Conservation (phyloP, 768 basidiomycete genomes). For the Tylopilus felleus region DNA sequence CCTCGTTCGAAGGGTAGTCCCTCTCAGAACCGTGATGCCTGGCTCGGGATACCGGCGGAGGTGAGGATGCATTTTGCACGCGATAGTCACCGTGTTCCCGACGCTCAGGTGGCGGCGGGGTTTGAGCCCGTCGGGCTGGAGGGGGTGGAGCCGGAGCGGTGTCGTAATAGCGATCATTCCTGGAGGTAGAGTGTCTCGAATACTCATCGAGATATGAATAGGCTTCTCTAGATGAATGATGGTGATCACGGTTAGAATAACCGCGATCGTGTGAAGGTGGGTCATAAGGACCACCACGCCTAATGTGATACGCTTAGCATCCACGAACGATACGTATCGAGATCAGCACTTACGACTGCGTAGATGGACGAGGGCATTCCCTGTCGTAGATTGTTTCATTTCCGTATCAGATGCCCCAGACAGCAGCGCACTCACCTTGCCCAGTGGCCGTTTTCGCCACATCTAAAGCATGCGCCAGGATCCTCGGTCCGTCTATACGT, state of each 20-base stretch:
- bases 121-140: slow-evolving; percentile 49
- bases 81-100: slow-evolving; percentile 74
- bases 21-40: slow-evolving; percentile 30
- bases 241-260: slow-evolving; percentile 51
- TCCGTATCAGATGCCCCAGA: neutral
- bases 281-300: slow-evolving; percentile 45
- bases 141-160: slow-evolving; percentile 40
- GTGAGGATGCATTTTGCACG: slow-evolving; percentile 46
- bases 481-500: slow-evolving; percentile 81
- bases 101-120: slow-evolving; percentile 60
- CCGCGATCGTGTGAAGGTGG: slow-evolving; percentile 57
- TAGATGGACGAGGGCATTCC: slow-evolving; percentile 63
- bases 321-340: neutral
- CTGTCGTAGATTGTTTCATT: slow-evolving; percentile 34
- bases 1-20: slow-evolving; percentile 47
- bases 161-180: slow-evolving; percentile 60
- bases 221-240: slow-evolving; percentile 37
- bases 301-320: slow-evolving; percentile 19
- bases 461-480: slow-evolving; percentile 85
- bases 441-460: slow-evolving; percentile 85
- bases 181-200: slow-evolving; percentile 39
- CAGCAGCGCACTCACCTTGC: slow-evolving; percentile 56
- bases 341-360: slow-evolving; percentile 44
- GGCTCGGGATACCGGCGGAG: slow-evolving; percentile 48
- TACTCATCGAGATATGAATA: slow-evolving; percentile 55